Base-by-base conservation (phyloP, 495 filamentous ascomycete species). In the Pyrenula massariospora region DNA sequence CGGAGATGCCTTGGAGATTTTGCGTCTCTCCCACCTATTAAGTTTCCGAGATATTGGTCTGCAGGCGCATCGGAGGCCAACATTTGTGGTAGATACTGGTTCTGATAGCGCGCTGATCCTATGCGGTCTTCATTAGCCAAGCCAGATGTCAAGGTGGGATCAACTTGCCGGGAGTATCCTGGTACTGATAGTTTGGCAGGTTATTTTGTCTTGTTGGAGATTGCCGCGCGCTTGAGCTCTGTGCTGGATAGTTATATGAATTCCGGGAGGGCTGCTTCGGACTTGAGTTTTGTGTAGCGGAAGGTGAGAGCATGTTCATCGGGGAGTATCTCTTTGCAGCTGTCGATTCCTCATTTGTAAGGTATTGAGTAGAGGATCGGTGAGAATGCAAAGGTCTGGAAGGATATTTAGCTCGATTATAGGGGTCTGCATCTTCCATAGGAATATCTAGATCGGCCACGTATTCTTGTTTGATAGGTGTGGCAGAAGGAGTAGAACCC, bases 301-400 rank as follows among this genome's bases (percentile, higher is more conserved):
- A 73, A 31, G 85, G 80, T 50, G 83, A 81, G 25, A 92, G 71
- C 3, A 83, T 81, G 63, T 94, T 91, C 90, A 95, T 95, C 53
- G 92, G 93, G 12, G 91, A 95, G 69, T 98, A 96, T 64, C 92
- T 81, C 65, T 92, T 87, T 52, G 91, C 89, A 50, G 91, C 87
- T 36, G 87, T 77, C 22, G 88, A 89, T 57, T 88, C 87, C 59
- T 92, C 88, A 56, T 83, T 82, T 21, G 80, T 70, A 20, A 89
- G 75, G 57, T 81, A 84, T 62, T 84, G 82, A 53, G 80, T 78
- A 19, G 82, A 85, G 5, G 79, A 70, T 25, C 81, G 73, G 65
- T 80, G 82, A 53, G 84, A 76, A 62, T 85, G 83, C 56, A 79
- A 82, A 49, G 85, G 78, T 72, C 87, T 79, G 51, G 88, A 67